A percentile compares a stretch with the other conserved stretches of the same genome.
Evolutionary conservation across 192 early-diverging fungal species (phyloP).

Genomic region (Coemansia sp.): DNA sequence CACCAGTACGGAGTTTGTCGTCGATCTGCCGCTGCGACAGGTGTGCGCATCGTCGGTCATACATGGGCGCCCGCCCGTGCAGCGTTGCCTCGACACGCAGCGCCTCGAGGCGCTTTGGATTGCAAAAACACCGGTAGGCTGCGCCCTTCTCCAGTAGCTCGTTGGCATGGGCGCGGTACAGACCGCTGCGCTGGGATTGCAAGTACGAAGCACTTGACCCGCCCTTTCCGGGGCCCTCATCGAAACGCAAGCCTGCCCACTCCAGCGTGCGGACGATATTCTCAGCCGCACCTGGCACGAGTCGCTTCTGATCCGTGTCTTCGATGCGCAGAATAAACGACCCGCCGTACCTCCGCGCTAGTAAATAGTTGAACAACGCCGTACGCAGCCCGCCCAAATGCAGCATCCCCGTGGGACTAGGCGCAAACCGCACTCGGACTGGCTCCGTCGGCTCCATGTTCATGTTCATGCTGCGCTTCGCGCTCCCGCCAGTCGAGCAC

Average conservation of each 20-base stretch:
- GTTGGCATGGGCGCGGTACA: slow-evolving; percentile 71
- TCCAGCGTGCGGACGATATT: slow-evolving; percentile 63
- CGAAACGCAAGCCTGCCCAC: slow-evolving; percentile 75
- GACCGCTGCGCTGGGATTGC: slow-evolving; percentile 74
- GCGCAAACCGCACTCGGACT: slow-evolving; percentile 87
- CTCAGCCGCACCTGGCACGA: slow-evolving; percentile 72
- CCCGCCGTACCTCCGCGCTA: slow-evolving; percentile 73
- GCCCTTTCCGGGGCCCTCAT: slow-evolving; percentile 71
- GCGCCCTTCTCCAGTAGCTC: slow-evolving; percentile 65
- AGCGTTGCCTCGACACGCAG: slow-evolving; percentile 58
- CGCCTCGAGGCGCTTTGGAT: slow-evolving; percentile 62
- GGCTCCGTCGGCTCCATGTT: slow-evolving; percentile 39
- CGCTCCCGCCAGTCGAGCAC: not conserved
- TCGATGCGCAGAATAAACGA: slow-evolving; percentile 88
- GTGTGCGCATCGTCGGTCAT: slow-evolving; percentile 79
- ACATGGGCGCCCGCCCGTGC: slow-evolving; percentile 61
- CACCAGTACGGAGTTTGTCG: slow-evolving; percentile 55
- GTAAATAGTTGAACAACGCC: slow-evolving; percentile 87
- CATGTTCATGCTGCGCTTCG: not conserved
- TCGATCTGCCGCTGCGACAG: slow-evolving; percentile 68
- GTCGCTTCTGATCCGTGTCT: slow-evolving; percentile 86
- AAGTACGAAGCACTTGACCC: slow-evolving; percentile 64
- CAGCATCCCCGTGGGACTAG: slow-evolving; percentile 89
- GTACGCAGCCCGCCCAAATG: slow-evolving; percentile 94
- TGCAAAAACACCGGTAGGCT: slow-evolving; percentile 92